Evolutionary conservation across 2,329 filamentous ascomycete species (phyloP).

Genomic region (Thelonectria olida): DNA sequence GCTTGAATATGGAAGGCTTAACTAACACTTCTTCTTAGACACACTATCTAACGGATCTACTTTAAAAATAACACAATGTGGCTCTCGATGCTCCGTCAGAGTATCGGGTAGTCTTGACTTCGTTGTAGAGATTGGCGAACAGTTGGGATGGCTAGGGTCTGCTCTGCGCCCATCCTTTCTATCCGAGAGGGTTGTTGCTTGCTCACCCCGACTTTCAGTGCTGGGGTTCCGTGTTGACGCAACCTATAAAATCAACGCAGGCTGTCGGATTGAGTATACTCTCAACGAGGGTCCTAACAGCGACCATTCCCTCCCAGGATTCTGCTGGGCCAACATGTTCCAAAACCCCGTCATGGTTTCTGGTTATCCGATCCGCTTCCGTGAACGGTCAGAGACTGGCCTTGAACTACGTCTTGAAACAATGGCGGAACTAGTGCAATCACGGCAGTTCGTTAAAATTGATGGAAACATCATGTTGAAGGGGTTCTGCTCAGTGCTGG

Average conservation of each 20-base stretch:
- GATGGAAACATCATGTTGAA: not conserved
- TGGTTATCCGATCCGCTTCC: not conserved
- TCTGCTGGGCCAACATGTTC: not conserved
- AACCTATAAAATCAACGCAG: not conserved
- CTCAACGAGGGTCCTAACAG: not conserved
- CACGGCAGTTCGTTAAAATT: not conserved
- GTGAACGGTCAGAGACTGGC: not conserved
- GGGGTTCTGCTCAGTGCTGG: not conserved
- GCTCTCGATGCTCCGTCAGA: too few species aligned
- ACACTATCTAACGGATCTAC: too few species aligned
- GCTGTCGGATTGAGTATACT: not conserved
- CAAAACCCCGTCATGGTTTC: not conserved
- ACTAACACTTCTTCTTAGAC: too few species aligned
- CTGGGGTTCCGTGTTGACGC: too few species aligned
- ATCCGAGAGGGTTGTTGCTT: not conserved
- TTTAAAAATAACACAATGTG: too few species aligned
- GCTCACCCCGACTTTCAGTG: not conserved
- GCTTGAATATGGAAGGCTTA: too few species aligned
- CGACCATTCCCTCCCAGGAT: not conserved
- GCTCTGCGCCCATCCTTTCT: not conserved
- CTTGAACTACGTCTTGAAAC: not conserved
- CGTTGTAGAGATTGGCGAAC: not conserved
- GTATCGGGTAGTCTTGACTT: not conserved
- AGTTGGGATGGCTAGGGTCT: not conserved
- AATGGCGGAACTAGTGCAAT: not conserved